Evolutionary conservation across 139 green algal species (phyloP).

Genomic region (Mesotaenium endlicherianum): DNA sequence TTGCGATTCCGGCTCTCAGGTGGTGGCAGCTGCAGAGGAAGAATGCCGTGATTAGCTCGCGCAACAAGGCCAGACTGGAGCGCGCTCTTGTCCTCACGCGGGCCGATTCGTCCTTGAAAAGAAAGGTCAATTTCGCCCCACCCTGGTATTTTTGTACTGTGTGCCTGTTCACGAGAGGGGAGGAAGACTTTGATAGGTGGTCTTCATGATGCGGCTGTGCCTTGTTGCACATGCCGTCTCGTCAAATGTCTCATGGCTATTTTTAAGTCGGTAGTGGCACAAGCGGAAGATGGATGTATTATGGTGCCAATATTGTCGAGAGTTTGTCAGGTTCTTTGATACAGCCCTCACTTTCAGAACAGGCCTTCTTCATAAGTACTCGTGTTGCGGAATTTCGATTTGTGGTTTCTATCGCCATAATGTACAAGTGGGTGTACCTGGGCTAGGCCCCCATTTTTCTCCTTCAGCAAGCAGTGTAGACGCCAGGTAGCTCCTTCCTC

Average conservation of each 20-base stretch:
- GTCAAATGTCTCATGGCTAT: too few relatives aligned
- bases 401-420: too few relatives aligned
- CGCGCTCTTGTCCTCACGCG: conserved; percentile 18
- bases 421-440: too few relatives aligned
- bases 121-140: background rate
- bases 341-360: too few relatives aligned
- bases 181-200: background rate
- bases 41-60: conserved; percentile 72
- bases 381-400: too few relatives aligned
- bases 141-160: background rate
- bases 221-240: too few relatives aligned
- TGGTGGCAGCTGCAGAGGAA: conserved; percentile 55
- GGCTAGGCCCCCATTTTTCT: background rate
- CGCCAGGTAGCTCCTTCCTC: background rate
- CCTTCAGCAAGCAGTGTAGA: background rate
- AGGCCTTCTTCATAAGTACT: too few relatives aligned
- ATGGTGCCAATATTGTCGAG: too few relatives aligned
- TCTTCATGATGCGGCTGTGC: too few relatives aligned
- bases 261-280: too few relatives aligned
- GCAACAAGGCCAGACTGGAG: conserved; percentile 65
- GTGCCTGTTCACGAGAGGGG: background rate
- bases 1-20: conserved; percentile 75
- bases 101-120: background rate
- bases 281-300: too few relatives aligned
- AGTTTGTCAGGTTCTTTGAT: too few relatives aligned